A percentile compares a stretch with the other conserved stretches of the same genome.
phyloP scores from a whole-genome alignment of 768 basidiomycete species.

The Guyanaporus albipodus region DNA sequence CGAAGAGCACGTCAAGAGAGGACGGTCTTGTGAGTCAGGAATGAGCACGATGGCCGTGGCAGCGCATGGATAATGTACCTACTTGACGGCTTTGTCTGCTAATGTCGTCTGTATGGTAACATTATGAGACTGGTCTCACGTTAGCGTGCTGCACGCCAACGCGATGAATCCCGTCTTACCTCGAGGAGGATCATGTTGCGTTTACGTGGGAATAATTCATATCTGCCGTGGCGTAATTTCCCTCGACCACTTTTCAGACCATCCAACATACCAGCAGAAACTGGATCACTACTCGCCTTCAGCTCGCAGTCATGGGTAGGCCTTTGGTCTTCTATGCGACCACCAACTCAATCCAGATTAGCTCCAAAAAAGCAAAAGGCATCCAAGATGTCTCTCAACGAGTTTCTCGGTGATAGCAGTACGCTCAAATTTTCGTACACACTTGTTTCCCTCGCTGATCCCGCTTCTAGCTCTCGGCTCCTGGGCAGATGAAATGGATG shows the following conservation, averaged over 20 bases:
- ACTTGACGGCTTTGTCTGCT: slow-evolving; percentile 85
- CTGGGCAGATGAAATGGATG: slow-evolving; percentile 99
- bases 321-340: background rate
- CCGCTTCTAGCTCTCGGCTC: slow-evolving; percentile 68
- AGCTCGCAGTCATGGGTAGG: slow-evolving; percentile 28
- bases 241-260: slow-evolving; percentile 19
- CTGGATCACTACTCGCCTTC: slow-evolving; percentile 1
- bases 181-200: slow-evolving; percentile 78
- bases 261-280: slow-evolving; percentile 6
- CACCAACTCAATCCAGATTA: slow-evolving; percentile 29
- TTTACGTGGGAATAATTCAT: slow-evolving; percentile 28
- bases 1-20: slow-evolving; percentile 91
- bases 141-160: slow-evolving; percentile 2
- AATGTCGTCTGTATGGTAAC: slow-evolving; percentile 90
- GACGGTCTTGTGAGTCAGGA: slow-evolving; percentile 60
- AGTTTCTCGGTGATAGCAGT: slow-evolving; percentile 88
- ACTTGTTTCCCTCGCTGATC: slow-evolving; percentile 12
- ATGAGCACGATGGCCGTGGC: slow-evolving; percentile 3
- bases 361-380: slow-evolving; percentile 82
- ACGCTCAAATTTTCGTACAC: slow-evolving; percentile 32
- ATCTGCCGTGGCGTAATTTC: slow-evolving; percentile 18
- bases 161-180: slow-evolving; percentile 38
- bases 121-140: slow-evolving; percentile 67
- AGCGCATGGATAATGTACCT: slow-evolving; percentile 21
- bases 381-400: slow-evolving; percentile 89